A percentile compares a stretch with the other conserved stretches of the same genome.
Conservation (phyloP, 2,329 filamentous ascomycete genomes). For the Grosmannia huntii region DNA sequence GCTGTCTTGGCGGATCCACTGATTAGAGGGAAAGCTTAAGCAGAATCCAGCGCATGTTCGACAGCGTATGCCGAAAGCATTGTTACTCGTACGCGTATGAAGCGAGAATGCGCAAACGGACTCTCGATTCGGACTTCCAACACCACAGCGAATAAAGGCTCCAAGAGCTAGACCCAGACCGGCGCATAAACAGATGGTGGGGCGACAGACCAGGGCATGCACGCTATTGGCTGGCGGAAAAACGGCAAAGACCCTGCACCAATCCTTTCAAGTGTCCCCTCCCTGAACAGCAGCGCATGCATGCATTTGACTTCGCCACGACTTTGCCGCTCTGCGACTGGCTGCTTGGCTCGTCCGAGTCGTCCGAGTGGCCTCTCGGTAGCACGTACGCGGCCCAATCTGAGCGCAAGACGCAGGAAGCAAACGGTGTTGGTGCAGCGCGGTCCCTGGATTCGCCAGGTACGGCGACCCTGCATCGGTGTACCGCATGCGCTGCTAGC, state of each 20-base stretch:
- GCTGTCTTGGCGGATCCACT: background rate
- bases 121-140: background rate
- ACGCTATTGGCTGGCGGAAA: background rate
- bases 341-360: background rate
- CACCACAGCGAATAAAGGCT: background rate
- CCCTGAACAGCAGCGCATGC: background rate
- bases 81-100: background rate
- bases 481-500: background rate
- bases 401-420: background rate
- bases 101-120: background rate
- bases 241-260: background rate
- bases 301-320: background rate
- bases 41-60: background rate
- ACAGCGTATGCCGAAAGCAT: background rate
- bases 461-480: background rate
- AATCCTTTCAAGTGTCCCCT: background rate
- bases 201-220: too few relatives aligned
- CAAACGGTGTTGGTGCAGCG: background rate
- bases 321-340: background rate
- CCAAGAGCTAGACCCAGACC: background rate
- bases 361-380: background rate
- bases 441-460: background rate
- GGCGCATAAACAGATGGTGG: background rate
- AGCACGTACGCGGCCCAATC: background rate
- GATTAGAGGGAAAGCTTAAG: background rate